Base-by-base conservation (phyloP, 805 yeast species). In the Lipomyces kockii region DNA sequence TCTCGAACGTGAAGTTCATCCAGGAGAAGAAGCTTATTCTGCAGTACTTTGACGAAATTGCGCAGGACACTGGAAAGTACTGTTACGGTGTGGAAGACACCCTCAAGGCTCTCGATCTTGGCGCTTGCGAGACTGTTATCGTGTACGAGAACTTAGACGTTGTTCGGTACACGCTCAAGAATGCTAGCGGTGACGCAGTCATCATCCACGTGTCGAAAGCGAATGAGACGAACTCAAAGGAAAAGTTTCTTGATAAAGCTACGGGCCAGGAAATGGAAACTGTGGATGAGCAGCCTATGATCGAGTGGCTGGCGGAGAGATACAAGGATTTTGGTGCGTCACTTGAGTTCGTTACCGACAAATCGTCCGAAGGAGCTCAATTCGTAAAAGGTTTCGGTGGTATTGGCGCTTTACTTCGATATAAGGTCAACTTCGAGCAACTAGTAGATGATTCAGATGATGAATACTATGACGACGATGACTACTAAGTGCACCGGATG, bases 371-470 rank as follows among this genome's bases (percentile, higher is more conserved):
- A 82, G 99, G 99, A 84, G 97, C 98, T 58, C 99, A 95, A 83
- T 95, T 95, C 80, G 96, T 90, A 68, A 89, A 88, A 75, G 99
- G 99, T 68, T 95, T 95, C 78, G 99, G 99, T 89, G 99, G 99
- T 82, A 86, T 95, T 73, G 99, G 99, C 80, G 98, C 97, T 66
- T 79, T 95, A 75, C 83, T 95, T 79, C 92, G 99, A 83, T 95
- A 95, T 82, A 92, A 92, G 81, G 95, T 95, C 74, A 95, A 95
- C 83, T 95, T 95, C 76, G 99, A 95, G 80, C 98, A 92, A 83
- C 86, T 95, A 78, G 90, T 83, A 62, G 97, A 92, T 63, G 98
- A 91, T 65, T 84, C 88, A 67, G 97, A 91, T 71, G 98, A 93
- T 77, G 97, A 91, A 79, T 90, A 88, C 78, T 92, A 87, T 80